A percentile compares a stretch with the other conserved stretches of the same genome.
These are phyloP conservation scores for Botrytis hyacinthi DNA, from an alignment of 2,329 filamentous ascomycete genomes.

Conservation along the genomic window DNA sequence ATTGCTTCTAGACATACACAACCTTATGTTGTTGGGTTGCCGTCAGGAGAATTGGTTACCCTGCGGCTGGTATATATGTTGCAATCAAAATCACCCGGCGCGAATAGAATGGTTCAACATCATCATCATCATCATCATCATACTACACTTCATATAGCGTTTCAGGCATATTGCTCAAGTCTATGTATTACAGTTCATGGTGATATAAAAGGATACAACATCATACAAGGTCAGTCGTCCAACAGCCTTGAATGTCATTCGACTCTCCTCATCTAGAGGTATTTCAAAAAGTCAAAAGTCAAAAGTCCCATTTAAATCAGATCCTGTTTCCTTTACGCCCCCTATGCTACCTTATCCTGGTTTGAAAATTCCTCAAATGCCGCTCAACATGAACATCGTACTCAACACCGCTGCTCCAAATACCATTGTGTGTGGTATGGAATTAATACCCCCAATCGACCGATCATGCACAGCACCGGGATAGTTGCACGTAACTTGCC, in stretches of 20 bases:
- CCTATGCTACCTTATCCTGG: conserved; percentile 27
- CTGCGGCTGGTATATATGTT: too few species aligned
- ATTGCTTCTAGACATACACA: too few species aligned
- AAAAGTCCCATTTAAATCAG: conserved; percentile 21
- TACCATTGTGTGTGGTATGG: conserved; percentile 33
- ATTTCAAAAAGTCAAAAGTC: conserved; percentile 4
- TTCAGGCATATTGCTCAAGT: neutral
- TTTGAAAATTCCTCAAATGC: conserved; percentile 17
- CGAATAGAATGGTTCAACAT: neutral
- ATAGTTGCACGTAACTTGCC: conserved; percentile 55
- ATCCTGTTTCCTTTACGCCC: conserved; percentile 27
- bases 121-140: conserved; percentile 8
- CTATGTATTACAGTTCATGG: conserved; percentile 14
- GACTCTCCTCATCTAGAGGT: conserved; percentile 13
- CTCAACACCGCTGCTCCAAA: conserved; percentile 24
- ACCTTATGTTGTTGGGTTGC: too few species aligned
- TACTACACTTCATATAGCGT: conserved; percentile 13
- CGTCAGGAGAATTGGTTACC: too few species aligned
- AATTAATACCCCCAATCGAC: conserved; percentile 55
- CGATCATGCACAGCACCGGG: conserved; percentile 57
- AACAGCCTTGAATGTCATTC: conserved; percentile 13
- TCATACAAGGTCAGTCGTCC: conserved; percentile 1
- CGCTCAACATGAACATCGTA: conserved; percentile 29
- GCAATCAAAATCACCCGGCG: neutral
- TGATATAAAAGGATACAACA: conserved; percentile 22